Base-by-base conservation (phyloP, 441 rosid species). In the Mallotus japonicus region DNA sequence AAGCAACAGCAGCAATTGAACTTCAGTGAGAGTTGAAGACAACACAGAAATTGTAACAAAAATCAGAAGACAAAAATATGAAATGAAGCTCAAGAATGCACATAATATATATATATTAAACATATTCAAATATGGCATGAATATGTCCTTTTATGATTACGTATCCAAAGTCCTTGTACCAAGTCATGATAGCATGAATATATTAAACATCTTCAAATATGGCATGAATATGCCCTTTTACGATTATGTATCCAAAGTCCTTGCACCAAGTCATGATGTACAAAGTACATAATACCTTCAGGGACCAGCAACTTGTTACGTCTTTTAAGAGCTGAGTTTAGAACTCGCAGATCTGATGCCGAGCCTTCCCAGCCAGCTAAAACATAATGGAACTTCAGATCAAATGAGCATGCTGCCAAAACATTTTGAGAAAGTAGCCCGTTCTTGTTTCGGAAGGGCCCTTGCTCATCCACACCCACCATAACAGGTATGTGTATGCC, bases 341-440 rank as follows among this genome's bases (percentile, higher is more conserved):
- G 78, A 83, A 92, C 93, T 73, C 82, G 83, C 77, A 87, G 85
- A 82, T 90, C 92, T 19, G 95, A 86, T 71, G 98, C 96, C 8
- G 98, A 92, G 56, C 98, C 98, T 83, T 93, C 98, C 97, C 97
- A 94, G 15, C 98, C 98, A 76, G 97, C 97, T 61, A 94, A 83
- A 34, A 93, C 95, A 70, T 93, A 93, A 78, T 83, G 88, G 77
- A 93, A 93, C 81, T 83, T 87, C 73, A 94, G 81, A 80, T 94
- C 97, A 77, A 92, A 85, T 53, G 95, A 90, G 72, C 88, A 88
- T 63, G 95, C 97, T 24, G 88, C 94, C 67, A 94, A 81, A 70
- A 92, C 91, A 74, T 84, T 86, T 77, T 94, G 98, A 14, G 97
- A 84, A 72, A 92, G 97, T 22, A 86, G 80, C 50, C 96, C 92